Conservation (phyloP, 192 early-diverging fungal genomes). For the Irineochytrium annulatum region DNA sequence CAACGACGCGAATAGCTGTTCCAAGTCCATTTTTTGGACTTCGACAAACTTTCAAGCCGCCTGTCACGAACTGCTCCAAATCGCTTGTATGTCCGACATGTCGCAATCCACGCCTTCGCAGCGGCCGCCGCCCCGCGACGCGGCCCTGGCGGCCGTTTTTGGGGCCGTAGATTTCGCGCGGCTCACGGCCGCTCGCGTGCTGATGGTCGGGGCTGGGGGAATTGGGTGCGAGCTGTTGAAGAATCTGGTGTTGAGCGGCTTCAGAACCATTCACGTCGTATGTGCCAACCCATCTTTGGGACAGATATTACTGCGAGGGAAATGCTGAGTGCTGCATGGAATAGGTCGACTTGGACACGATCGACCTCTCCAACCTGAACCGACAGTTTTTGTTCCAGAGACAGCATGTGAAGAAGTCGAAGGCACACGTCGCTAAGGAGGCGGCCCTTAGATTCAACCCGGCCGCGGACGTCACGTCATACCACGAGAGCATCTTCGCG, state of each 20-base stretch:
- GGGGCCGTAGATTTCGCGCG: no score
- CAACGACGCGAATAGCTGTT: no score
- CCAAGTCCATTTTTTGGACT: no score
- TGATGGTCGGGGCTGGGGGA: slow-evolving; percentile 72
- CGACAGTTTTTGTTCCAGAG: slow-evolving; percentile 98
- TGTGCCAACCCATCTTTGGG: background rate
- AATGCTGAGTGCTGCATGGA: background rate
- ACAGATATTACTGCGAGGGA: background rate
- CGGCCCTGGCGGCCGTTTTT: no score
- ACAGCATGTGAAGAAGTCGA: slow-evolving; percentile 87
- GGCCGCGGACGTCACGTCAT: slow-evolving; percentile 62
- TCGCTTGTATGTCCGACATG: no score
- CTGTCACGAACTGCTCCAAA: no score
- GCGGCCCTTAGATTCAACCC: slow-evolving; percentile 87
- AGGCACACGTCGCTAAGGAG: slow-evolving; percentile 82
- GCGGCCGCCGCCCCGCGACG: no score
- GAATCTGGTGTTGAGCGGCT: slow-evolving; percentile 85
- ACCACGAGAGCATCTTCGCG: slow-evolving; percentile 88
- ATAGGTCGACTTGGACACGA: slow-evolving; percentile 95
- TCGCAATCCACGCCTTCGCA: no score
- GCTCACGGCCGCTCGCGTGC: slow-evolving; percentile 7
- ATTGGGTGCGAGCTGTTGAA: slow-evolving; percentile 99
- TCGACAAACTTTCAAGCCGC: no score
- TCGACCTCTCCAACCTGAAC: slow-evolving; percentile 97
- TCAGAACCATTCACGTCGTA: slow-evolving; percentile 75